Evolutionary conservation across 129 eudicot genomes (phyloP), one percentile per base, ranked within the genome.

Genomic region (Sambucus nigra): DNA sequence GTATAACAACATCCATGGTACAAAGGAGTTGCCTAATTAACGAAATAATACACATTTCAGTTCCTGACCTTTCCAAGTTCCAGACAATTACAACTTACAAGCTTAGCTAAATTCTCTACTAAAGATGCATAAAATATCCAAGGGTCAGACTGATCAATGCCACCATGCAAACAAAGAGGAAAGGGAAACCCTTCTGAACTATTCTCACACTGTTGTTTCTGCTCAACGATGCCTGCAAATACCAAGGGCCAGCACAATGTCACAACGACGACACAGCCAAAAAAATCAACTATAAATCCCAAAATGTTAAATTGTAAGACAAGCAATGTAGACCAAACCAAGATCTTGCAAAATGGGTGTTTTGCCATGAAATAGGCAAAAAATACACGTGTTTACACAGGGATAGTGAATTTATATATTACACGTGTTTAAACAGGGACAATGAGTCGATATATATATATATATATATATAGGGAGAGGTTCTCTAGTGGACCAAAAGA

Each of bases 161-260:
- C 24, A 80, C 94, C 76, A 75, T 63, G 65, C 78, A 76, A 59
- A 84, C 80, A 39, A 68, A 64, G 29, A 66, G 60, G 1, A 80
- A 68, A 10, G 94, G 79, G 49, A 57, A 84, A 12, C 94, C 94
- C 60, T 47, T 65, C 54, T 67, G 79, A 17, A 73, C 69, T 59
- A 35, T 69, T 67, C 79, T 77, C 2, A 20, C 64, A 10, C 53
- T 77, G 16, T 24, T 7, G 12, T 17, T 50, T 46, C 59, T 42
- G 55, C 40, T 71, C 60, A 41, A 15, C 11, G 12, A n/a, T 48
- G 69, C 76, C 81, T 75, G 70, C 38, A 64, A 56, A 47, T 4
- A 39, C 18, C 20, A 6, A 50, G 63, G 53, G 69, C 74, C 49
- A 62, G n/a, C n/a, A n/a, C 40, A 58, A 57, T 18, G 61, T 35